Percentiles rank a stretch among this genome's conserved stretches.
These are phyloP conservation scores for Aspergillus aculeatinus DNA, from an alignment of 2,329 filamentous ascomycete genomes.

Conservation along the genomic window DNA sequence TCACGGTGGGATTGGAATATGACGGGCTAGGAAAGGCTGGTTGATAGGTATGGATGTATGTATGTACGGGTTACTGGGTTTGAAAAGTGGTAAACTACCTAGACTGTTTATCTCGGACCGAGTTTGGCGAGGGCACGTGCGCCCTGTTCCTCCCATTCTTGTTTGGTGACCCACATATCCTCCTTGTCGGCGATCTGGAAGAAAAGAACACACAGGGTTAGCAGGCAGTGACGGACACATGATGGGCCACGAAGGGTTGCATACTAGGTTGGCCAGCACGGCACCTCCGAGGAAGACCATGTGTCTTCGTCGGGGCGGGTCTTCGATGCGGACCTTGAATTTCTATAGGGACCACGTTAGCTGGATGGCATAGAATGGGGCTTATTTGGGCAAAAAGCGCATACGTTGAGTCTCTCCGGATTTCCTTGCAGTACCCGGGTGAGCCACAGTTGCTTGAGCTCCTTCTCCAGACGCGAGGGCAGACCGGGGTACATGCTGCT, in stretches of 20 bases:
- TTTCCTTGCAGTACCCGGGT: constrained; percentile 87
- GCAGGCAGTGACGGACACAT: not conserved
- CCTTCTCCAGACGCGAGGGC: constrained; percentile 93
- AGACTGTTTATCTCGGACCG: constrained; percentile 68
- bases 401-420: constrained; percentile 77
- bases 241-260: constrained; percentile 23
- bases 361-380: constrained; percentile 11
- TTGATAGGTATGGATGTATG: not conserved
- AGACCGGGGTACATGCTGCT: constrained; percentile 99
- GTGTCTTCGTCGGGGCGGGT: constrained; percentile 90
- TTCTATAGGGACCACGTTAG: constrained; percentile 54
- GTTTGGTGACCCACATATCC: constrained; percentile 97
- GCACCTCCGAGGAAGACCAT: constrained; percentile 99
- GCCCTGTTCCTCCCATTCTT: constrained; percentile 95
- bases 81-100: constrained; percentile 9
- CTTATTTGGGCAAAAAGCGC: constrained; percentile 22
- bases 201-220: not conserved
- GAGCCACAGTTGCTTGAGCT: constrained; percentile 97
- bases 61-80: not conserved
- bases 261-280: constrained; percentile 87
- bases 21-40: not conserved
- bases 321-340: constrained; percentile 99
- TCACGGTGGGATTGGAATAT: not conserved
- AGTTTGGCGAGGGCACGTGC: constrained; percentile 83
- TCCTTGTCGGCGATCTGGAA: constrained; percentile 90